phyloP scores from a whole-genome alignment of 73 alveolate genomes.

The Paramecium pentaurelia region DNA sequence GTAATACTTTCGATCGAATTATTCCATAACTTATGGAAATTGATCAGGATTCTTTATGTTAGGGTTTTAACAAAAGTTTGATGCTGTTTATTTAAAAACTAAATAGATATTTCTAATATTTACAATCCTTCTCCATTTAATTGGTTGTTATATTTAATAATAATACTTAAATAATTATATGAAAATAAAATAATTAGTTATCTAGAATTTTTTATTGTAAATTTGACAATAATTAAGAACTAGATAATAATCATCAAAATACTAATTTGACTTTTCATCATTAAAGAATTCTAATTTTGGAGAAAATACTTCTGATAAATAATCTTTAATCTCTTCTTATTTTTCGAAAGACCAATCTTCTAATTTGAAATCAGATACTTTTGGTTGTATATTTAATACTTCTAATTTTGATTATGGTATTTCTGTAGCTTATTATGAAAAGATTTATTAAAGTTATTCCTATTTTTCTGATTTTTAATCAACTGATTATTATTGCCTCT shows the following conservation, averaged over 20 bases:
- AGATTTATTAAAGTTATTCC: not conserved
- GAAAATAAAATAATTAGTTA: not conserved
- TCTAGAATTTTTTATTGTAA: not conserved
- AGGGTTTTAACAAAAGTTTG: not conserved
- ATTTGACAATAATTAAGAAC: not conserved
- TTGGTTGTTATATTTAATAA: not conserved
- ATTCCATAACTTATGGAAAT: not conserved
- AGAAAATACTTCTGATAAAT: not conserved
- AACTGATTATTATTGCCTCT: not conserved
- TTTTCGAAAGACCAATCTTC: not conserved
- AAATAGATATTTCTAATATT: not conserved
- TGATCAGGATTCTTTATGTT: not conserved
- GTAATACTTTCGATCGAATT: not conserved
- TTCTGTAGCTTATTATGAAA: not conserved
- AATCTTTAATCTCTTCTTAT: not conserved
- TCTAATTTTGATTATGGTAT: not conserved
- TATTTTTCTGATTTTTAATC: not conserved
- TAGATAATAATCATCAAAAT: not conserved
- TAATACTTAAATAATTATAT: not conserved
- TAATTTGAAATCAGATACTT: not conserved
- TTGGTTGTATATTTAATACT: not conserved
- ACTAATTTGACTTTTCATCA: not conserved
- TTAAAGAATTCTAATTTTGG: not conserved
- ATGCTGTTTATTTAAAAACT: not conserved
- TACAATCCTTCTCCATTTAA: constrained; percentile 3